Evolutionary conservation across 2,329 filamentous ascomycete species (phyloP), one percentile per base, ranked within the genome.

Genomic region (Amauroascus niger): DNA sequence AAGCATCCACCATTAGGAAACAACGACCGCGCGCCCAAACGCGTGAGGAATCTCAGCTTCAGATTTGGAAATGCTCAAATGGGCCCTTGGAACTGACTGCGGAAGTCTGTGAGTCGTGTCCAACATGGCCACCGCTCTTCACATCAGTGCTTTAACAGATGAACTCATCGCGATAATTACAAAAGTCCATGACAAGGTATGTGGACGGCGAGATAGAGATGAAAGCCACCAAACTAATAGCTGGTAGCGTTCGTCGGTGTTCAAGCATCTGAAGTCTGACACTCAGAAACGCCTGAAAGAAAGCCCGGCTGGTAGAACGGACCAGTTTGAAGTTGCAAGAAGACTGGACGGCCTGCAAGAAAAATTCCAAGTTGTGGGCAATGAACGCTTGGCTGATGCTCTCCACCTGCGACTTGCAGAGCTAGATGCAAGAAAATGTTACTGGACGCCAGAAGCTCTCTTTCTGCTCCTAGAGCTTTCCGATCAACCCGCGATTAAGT

Each of bases 381-480:
- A 87, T 57, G 90, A 96, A 62, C 81, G 81, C 37, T 73, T 96
- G 24, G 88, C 88, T 11, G 83, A 90, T 65, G 83, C 82, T 5
- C 71, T 89, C 33, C 71, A 74, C 37, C 64, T 66, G 41, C 77
- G 86, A 33, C 67, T 88, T 13, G 71, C 77, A 37, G 79, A 82
- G 56, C 69, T 95, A 18, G 71, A 77, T 9, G 64, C 70, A 30
- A 66, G 69, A 13, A 73, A 70, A 33, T 76, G 76, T 41, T 82
- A 82, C 68, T 91, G 81, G 79, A 81, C 82, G 5, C 89, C 90
- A 0, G 93, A 97, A 61, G 76, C 87, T 13, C 72, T 97, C 13
- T 83, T 86, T 48, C 70, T 97, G 0, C 71, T 97, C 9, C 74
- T 97, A 6, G 80, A 88, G 57, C 79, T 97, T 0, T 91, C 91